Base-by-base conservation (phyloP, 371 early-diverging fungal genomes). In the Mucor piriformis region DNA sequence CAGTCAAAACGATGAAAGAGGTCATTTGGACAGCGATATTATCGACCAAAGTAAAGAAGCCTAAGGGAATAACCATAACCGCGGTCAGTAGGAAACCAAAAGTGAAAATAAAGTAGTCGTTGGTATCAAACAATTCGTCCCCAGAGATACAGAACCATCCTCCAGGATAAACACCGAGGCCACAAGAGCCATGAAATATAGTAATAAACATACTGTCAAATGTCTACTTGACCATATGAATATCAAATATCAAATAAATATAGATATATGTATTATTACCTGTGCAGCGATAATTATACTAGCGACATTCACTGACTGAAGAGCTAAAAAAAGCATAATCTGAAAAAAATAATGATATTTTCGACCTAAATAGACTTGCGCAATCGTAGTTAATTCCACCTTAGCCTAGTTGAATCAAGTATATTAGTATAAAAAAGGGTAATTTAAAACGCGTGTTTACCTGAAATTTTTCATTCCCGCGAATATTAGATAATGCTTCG, bases 401-500 rank as follows among this genome's bases (percentile, higher is more conserved):
- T 82, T 72, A 12, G 73, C 72, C 71, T 73, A 43, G 6, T 52
- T 24, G 50, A 50, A 52, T 13, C 21, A 54, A 46, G 20, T 50
- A 42, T 42, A 47, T 16, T 24, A 47, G 15, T 25, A 27, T 47
- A 25, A 25, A 53, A 54, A 54, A 20, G 16, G 15, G 18, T 34
- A 32, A 12, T 16, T 34, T 32, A 29, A n/a, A 15, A 21, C 16
- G n/a, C 13, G 20, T 33, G 38, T 52, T 63, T 46, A 80, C 84
- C 57, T 87, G 84, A 48, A 87, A 83, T 27, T 83, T 77, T 48
- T 85, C 83, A 69, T 92, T 93, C 16, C 92, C 93, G 8, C 87
- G 85, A 35, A 91, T 83, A 46, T 82, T 84, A 44, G 90, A 88
- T 79, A 93, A 83, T 11, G 88, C 88, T 60, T 93, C 93, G 56